Evolutionary conservation across 768 basidiomycete species (phyloP).

Genomic region (Saitozyma sp.): DNA sequence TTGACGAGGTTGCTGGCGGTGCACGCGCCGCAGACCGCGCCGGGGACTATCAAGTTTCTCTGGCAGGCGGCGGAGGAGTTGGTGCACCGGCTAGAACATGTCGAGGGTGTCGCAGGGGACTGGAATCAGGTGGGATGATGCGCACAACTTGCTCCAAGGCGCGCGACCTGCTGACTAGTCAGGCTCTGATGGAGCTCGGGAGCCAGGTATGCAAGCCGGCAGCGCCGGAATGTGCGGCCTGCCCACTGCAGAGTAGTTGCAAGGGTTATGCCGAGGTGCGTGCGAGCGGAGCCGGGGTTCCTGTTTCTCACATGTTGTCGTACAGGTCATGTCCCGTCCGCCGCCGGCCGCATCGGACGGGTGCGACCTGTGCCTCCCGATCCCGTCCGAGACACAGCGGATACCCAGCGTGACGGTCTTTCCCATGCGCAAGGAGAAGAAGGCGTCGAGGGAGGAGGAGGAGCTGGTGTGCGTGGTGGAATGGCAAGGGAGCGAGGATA

Average conservation of each 20-base stretch:
- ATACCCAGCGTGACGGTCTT: conserved; percentile 65
- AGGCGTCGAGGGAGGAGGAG: conserved; percentile 78
- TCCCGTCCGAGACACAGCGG: conserved; percentile 19
- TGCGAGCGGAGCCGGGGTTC: no score
- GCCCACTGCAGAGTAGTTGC: conserved; percentile 72
- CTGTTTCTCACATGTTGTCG: no score
- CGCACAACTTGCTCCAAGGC: no score
- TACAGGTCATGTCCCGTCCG: conserved; percentile 7
- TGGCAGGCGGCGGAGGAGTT: conserved; percentile 75
- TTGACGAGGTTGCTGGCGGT: conserved; percentile 78
- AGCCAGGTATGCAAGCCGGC: conserved; percentile 87
- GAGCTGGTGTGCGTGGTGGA: conserved; percentile 84
- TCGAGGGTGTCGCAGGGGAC: conserved; percentile 63
- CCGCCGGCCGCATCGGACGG: conserved; percentile 7
- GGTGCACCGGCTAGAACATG: conserved; percentile 57
- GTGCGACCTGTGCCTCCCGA: conserved; percentile 40
- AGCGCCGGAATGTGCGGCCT: conserved; percentile 70
- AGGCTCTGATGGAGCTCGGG: conserved; percentile 91
- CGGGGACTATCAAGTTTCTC: conserved; percentile 72
- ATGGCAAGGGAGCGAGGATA: conserved; percentile 58
- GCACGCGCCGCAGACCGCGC: conserved; percentile 77
- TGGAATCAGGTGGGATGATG: conserved; percentile 59
- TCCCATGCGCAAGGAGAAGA: conserved; percentile 81
- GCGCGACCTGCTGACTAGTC: conserved; percentile 45
- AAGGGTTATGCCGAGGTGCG: conserved; percentile 60